These are phyloP conservation scores for Phytophthora aleatoria DNA, from an alignment of 352 stramenopile species.

Conservation along the genomic window DNA sequence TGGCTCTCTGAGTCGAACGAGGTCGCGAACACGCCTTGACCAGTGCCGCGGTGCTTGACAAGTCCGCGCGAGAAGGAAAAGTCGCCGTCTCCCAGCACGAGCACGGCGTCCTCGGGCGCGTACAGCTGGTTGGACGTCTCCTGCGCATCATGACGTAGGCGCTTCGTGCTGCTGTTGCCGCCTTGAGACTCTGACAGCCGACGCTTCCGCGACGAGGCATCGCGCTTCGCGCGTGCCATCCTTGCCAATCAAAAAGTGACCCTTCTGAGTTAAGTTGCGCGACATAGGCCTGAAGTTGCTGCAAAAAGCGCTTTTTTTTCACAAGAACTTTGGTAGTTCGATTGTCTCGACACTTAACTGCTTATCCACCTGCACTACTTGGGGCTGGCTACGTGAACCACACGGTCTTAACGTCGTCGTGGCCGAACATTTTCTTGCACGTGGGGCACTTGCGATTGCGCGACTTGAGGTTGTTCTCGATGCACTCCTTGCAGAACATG, in stretches of 20 bases:
- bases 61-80: constrained; percentile 84
- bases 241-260: constrained; percentile 34
- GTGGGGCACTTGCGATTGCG: constrained; percentile 90
- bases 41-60: constrained; percentile 62
- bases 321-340: constrained; percentile 1
- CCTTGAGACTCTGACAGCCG: constrained; percentile 8
- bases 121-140: constrained; percentile 45
- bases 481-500: constrained; percentile 90
- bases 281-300: constrained; percentile 5
- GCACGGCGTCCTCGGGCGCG: constrained; percentile 51
- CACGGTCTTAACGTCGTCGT: constrained; percentile 86
- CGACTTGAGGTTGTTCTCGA: constrained; percentile 88
- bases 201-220: constrained; percentile 29
- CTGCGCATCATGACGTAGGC: constrained; percentile 17
- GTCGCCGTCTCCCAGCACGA: constrained; percentile 85
- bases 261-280: constrained; percentile 6
- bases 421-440: constrained; percentile 92
- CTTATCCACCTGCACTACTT: constrained; percentile 5
- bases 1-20: constrained; percentile 76
- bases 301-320: not conserved
- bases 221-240: constrained; percentile 47
- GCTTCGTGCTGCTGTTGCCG: constrained; percentile 32
- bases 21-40: constrained; percentile 64
- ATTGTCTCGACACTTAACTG: constrained; percentile 21
- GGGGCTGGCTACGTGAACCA: constrained; percentile 73